These are phyloP conservation scores for Fusarium sp. DNA, from an alignment of 2,329 filamentous ascomycete genomes.

Conservation along the genomic window DNA sequence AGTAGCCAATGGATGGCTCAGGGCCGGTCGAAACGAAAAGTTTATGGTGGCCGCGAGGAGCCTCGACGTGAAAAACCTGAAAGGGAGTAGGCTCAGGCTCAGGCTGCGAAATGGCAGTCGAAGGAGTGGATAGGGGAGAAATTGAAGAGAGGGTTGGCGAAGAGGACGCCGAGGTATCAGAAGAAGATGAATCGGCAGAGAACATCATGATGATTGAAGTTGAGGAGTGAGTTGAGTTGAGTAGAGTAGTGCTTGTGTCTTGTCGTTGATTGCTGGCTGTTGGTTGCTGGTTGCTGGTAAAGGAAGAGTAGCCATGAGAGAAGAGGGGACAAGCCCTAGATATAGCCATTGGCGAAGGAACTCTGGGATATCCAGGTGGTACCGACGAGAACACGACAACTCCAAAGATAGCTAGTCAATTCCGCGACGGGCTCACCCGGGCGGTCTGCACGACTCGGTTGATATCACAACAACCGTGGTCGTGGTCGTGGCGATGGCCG, in stretches of 20 bases:
- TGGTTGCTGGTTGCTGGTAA: not conserved
- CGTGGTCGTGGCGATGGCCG: not conserved
- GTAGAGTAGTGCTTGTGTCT: not conserved
- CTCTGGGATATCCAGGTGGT: not conserved
- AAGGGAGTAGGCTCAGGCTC: slow-evolving; percentile 7
- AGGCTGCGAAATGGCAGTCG: not conserved
- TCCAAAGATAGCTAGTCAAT: slow-evolving; percentile 1
- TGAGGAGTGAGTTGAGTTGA: not conserved
- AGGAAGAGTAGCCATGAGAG: not conserved
- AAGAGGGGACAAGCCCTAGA: not conserved
- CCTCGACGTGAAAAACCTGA: slow-evolving; percentile 36
- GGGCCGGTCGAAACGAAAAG: slow-evolving; percentile 30
- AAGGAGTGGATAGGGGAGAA: slow-evolving; percentile 3
- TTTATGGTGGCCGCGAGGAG: slow-evolving; percentile 31
- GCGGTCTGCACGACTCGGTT: slow-evolving; percentile 3
- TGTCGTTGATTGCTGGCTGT: not conserved
- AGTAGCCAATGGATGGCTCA: slow-evolving; percentile 17
- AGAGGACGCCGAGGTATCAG: not conserved
- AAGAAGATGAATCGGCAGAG: not conserved
- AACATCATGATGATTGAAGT: slow-evolving; percentile 6
- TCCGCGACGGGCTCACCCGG: not conserved
- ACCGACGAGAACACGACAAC: slow-evolving; percentile 2
- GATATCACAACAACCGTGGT: not conserved
- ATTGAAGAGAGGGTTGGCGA: slow-evolving; percentile 1
- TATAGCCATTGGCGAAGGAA: slow-evolving; percentile 8